Evolutionary conservation across 2,329 filamentous ascomycete species (phyloP), one percentile per base, ranked within the genome.

Genomic region (Botrytis fabae): DNA sequence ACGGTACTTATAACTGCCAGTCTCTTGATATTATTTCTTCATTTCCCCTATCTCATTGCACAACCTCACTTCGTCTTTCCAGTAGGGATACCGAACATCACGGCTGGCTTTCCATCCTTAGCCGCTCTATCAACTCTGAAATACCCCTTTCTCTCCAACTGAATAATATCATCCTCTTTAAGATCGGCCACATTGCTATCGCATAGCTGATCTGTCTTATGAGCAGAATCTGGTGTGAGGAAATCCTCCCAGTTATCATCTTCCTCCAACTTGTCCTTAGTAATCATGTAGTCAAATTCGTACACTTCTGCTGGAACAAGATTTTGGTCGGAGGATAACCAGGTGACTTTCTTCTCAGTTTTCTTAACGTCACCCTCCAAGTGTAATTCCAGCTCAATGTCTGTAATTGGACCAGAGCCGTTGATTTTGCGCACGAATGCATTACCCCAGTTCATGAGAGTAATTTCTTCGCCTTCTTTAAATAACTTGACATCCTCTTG

Each of bases 401-500:
- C 85, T 20, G 90, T 91, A 78, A 97, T 90, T 65, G 88, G 85
- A 73, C 84, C 82, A 48, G 85, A 84, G 65, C 88, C 85, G 76
- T 85, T 84, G 75, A 93, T 89, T 74, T 90, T 89, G 72, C 90
- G 89, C 38, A 96, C 92, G 77, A 94, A 89, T 20, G 92, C 93
- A 80, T 97, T 97, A 78, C 95, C 96, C 95, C 95, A 98, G 82
- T 92, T 92, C 95, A 98, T 98, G 60, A 98, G 87, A 0, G 95
- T 98, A 79, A 98, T 93, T 83, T 98, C 95, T 85, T 98, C 95
- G 80, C 92, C 91, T 74, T 92, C 87, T 78, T 90, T 92, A 84
- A 98, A 97, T 40, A 88, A 88, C 81, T 91, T 91, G 75, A 92
- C 93, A 79, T 98, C 95, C 63, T 87, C 92, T 83, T 98, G 95